These are phyloP conservation scores for Amphichorda felina DNA, from an alignment of 2,329 filamentous ascomycete species.

Conservation along the genomic window DNA sequence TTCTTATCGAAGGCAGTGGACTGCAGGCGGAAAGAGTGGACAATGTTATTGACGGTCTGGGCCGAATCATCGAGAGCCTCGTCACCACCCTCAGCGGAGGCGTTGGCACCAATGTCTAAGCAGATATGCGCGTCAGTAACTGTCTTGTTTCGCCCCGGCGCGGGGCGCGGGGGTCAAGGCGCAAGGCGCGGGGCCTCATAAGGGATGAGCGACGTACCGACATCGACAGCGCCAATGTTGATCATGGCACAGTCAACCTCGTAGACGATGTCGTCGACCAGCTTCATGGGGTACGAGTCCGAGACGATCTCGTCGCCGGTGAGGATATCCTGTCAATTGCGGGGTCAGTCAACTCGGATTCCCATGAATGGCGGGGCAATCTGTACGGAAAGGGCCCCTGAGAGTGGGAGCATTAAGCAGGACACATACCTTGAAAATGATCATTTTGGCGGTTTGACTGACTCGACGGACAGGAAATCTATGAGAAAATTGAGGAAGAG, in stretches of 20 bases:
- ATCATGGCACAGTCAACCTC: conserved; percentile 92
- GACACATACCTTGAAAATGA: conserved; percentile 60
- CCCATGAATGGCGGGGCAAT: conserved; percentile 4
- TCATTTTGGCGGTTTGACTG: conserved; percentile 45
- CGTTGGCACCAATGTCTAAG: conserved; percentile 83
- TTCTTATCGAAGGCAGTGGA: conserved; percentile 80
- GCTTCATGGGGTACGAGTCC: conserved; percentile 79
- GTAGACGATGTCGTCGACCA: conserved; percentile 69
- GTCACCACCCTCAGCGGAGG: conserved; percentile 83
- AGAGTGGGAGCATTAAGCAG: too few species aligned
- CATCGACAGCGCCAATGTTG: conserved; percentile 59
- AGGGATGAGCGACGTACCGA: conserved; percentile 44
- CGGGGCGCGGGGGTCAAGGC: neutral
- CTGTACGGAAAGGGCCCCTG: too few species aligned
- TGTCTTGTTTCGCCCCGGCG: neutral
- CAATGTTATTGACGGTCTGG: conserved; percentile 81
- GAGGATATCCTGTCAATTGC: conserved; percentile 61
- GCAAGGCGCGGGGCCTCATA: too few species aligned
- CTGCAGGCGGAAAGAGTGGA: conserved; percentile 83
- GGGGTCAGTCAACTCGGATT: conserved; percentile 12
- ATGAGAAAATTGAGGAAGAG: neutral
- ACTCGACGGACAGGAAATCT: conserved; percentile 1
- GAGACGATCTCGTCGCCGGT: conserved; percentile 93
- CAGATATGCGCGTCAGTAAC: neutral
- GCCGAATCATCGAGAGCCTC: conserved; percentile 59